A percentile compares a stretch with the other conserved stretches of the same genome.
Evolutionary conservation across 305 asterid species (phyloP).

Genomic region (Fraxinus nigra): DNA sequence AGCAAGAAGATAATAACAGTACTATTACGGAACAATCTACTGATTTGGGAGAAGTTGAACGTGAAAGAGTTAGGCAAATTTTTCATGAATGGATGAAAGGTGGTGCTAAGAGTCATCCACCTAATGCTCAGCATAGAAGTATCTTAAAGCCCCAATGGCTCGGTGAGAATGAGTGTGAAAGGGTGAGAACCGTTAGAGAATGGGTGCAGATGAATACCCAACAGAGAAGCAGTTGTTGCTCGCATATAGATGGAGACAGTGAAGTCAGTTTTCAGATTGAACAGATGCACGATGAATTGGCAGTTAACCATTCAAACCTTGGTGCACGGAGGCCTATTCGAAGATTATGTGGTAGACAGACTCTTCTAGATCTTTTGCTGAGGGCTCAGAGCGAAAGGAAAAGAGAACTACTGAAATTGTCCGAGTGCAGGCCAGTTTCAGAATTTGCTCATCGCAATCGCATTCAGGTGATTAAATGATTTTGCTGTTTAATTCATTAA

Average conservation of each 20-base stretch:
- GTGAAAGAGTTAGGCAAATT: slow-evolving; percentile 74
- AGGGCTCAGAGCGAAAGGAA: slow-evolving; percentile 69
- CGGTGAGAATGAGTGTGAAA: slow-evolving; percentile 49
- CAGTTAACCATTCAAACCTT: slow-evolving; percentile 19
- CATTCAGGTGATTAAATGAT: slow-evolving; percentile 45
- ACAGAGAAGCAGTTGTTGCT: slow-evolving; percentile 41
- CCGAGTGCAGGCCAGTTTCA: slow-evolving; percentile 64
- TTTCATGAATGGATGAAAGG: slow-evolving; percentile 75
- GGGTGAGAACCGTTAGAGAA: slow-evolving; percentile 57
- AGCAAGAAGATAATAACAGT: slow-evolving; percentile 51
- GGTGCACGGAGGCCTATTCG: slow-evolving; percentile 56
- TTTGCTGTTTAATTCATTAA: slow-evolving; percentile 15
- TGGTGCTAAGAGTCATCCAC: slow-evolving; percentile 43
- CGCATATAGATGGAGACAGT: slow-evolving; percentile 42
- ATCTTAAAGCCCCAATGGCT: slow-evolving; percentile 44
- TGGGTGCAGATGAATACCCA: slow-evolving; percentile 43
- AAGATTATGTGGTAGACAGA: slow-evolving; percentile 81
- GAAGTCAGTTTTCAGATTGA: slow-evolving; percentile 55
- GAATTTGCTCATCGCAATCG: slow-evolving; percentile 81
- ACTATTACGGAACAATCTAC: slow-evolving; percentile 58
- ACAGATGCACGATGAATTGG: slow-evolving; percentile 43
- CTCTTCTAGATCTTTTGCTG: slow-evolving; percentile 73
- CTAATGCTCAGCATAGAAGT: slow-evolving; percentile 28
- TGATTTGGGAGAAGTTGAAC: slow-evolving; percentile 71
- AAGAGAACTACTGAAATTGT: slow-evolving; percentile 57